phyloP scores from a whole-genome alignment of 345 rosid species.

The Arabidopsis suecica region DNA sequence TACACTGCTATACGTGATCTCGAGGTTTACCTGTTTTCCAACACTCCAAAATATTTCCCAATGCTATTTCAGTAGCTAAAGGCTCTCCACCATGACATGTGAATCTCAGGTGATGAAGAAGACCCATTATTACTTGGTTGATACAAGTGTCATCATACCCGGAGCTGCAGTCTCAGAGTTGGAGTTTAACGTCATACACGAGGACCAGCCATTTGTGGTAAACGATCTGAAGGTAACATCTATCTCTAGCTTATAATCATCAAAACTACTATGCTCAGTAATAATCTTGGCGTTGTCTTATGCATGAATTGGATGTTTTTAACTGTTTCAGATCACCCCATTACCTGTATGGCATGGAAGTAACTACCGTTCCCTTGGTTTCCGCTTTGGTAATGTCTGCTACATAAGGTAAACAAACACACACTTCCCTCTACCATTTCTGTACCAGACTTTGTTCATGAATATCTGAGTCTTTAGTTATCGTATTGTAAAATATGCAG shows the following conservation, averaged over 20 bases:
- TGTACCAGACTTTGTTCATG: neutral
- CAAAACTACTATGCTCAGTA: neutral
- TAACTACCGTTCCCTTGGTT: conserved; percentile 87
- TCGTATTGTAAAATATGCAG: conserved; percentile 51
- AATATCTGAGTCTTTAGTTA: conserved; percentile 8
- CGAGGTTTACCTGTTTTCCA: conserved; percentile 55
- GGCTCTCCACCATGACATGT: conserved; percentile 21
- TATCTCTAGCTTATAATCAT: neutral
- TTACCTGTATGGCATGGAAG: conserved; percentile 96
- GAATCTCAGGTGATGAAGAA: conserved; percentile 88
- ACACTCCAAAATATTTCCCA: neutral
- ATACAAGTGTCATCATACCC: conserved; percentile 71
- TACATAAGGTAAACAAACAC: conserved; percentile 69
- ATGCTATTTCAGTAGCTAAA: conserved; percentile 18
- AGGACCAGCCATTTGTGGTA: conserved; percentile 79
- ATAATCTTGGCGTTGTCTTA: conserved; percentile 22
- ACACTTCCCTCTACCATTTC: neutral
- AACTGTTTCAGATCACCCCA: conserved; percentile 69
- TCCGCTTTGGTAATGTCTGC: conserved; percentile 82
- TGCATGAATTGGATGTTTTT: neutral
- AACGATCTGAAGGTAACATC: conserved; percentile 66
- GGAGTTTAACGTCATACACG: conserved; percentile 76
- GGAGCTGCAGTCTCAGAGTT: conserved; percentile 91
- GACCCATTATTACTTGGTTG: conserved; percentile 94
- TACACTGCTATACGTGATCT: conserved; percentile 82